phyloP scores from a whole-genome alignment of 2,329 filamentous ascomycete genomes.

The Aspergillus fumigatiaffinis region DNA sequence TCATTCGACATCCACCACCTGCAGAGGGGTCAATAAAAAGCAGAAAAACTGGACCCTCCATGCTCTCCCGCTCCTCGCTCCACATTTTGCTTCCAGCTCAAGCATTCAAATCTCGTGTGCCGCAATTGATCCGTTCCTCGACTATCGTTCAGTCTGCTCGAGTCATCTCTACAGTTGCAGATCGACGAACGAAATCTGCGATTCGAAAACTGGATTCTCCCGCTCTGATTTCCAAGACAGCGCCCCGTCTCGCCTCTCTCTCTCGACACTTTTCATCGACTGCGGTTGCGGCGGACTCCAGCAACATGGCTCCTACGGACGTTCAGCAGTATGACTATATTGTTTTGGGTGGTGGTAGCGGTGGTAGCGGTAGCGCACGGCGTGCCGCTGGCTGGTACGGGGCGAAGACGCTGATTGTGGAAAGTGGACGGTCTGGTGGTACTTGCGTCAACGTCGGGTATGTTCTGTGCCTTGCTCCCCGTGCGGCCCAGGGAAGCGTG shows the following conservation, averaged over 20 bases:
- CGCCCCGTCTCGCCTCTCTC: slow-evolving; percentile 36
- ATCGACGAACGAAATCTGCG: not conserved
- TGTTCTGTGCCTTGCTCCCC: slow-evolving; percentile 14
- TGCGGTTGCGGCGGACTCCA: slow-evolving; percentile 19
- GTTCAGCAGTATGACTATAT: slow-evolving; percentile 52
- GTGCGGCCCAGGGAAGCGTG: not conserved
- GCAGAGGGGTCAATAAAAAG: not conserved
- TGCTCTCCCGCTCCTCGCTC: slow-evolving; percentile 19
- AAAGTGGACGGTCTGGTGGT: slow-evolving; percentile 47
- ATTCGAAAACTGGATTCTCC: slow-evolving; percentile 21
- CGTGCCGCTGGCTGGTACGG: slow-evolving; percentile 51
- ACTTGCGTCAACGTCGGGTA: slow-evolving; percentile 54
- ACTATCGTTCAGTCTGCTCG: slow-evolving; percentile 4
- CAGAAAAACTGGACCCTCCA: slow-evolving; percentile 7
- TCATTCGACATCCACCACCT: not conserved
- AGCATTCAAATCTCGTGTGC: slow-evolving; percentile 13
- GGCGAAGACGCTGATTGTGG: slow-evolving; percentile 49
- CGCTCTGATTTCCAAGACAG: slow-evolving; percentile 10
- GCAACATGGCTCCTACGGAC: slow-evolving; percentile 44
- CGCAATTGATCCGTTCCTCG: slow-evolving; percentile 1
- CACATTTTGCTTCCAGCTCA: slow-evolving; percentile 13
- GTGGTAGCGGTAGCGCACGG: slow-evolving; percentile 48
- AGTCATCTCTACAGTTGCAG: slow-evolving; percentile 10
- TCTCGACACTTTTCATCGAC: slow-evolving; percentile 40
- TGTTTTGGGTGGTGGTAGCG: slow-evolving; percentile 52